phyloP scores from a whole-genome alignment of 23 red algal genomes.

The Gracilaria domingensis region DNA sequence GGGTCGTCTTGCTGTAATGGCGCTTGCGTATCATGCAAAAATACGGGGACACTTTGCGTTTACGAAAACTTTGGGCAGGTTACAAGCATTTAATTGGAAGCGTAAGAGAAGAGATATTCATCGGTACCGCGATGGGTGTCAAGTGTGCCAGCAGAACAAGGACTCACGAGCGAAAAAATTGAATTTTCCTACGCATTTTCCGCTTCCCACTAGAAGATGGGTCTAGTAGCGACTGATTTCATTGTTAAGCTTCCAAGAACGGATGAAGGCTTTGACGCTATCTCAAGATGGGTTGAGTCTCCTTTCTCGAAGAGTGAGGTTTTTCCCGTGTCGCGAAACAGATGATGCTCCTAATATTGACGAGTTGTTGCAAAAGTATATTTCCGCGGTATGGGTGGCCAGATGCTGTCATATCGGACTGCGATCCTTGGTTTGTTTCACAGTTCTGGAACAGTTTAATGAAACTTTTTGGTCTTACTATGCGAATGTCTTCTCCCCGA shows the following conservation, averaged over 20 bases:
- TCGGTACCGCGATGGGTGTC: slow-evolving; percentile 1
- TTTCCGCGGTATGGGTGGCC: slow-evolving; percentile 4
- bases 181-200: slow-evolving; percentile 4
- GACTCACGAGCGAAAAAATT: not conserved
- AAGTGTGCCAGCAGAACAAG: slow-evolving; percentile 12
- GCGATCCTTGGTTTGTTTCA: slow-evolving; percentile 3
- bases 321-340: not conserved
- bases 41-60: too few species aligned
- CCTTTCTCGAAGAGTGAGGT: not conserved
- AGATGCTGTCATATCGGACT: slow-evolving; percentile 10
- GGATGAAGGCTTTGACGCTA: not conserved
- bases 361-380: not conserved
- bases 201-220: not conserved
- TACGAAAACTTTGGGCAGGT: not conserved
- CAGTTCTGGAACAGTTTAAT: not conserved
- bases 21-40: too few species aligned
- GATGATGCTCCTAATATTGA: not conserved
- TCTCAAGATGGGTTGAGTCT: not conserved
- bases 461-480: not conserved
- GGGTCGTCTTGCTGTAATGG: too few species aligned
- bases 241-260: slow-evolving; percentile 24
- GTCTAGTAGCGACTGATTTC: not conserved
- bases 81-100: not conserved
- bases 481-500: not conserved
- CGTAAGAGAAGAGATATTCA: not conserved